Evolutionary conservation across 306 rosid genomes (phyloP).

Genomic region (Trifolium dubium): DNA sequence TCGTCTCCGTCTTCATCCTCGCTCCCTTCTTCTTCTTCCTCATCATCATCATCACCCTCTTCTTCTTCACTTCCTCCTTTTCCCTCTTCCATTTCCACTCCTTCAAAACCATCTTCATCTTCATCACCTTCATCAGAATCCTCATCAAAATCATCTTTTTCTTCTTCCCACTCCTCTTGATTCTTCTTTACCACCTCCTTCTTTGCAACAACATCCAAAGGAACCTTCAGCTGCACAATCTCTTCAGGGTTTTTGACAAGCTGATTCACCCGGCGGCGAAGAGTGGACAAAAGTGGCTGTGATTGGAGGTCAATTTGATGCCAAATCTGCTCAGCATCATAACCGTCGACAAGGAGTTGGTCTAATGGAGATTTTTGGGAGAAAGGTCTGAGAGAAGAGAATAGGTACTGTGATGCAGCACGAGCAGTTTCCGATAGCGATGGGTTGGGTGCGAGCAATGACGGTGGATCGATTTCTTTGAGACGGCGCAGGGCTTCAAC

Average conservation of each 20-base stretch:
- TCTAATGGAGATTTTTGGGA: conserved; percentile 74
- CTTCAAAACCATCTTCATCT: conserved; percentile 47
- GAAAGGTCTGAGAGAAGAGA: conserved; percentile 69
- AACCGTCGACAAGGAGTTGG: conserved; percentile 72
- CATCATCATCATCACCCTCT: conserved; percentile 30
- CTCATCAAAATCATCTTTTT: conserved; percentile 56
- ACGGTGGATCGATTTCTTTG: conserved; percentile 60
- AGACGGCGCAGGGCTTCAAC: conserved; percentile 60
- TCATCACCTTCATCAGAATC: conserved; percentile 53
- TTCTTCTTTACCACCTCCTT: conserved; percentile 33
- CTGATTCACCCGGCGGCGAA: conserved; percentile 73
- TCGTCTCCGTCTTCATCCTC: conserved; percentile 10
- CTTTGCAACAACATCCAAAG: conserved; percentile 37
- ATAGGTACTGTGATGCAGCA: conserved; percentile 65
- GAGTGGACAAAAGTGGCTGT: conserved; percentile 65
- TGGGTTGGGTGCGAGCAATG: conserved; percentile 60
- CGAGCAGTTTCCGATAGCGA: conserved; percentile 67
- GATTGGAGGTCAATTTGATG: conserved; percentile 92
- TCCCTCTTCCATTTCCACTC: background rate
- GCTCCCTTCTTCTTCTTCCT: conserved; percentile 20
- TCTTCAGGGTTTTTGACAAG: conserved; percentile 60
- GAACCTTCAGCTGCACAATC: conserved; percentile 51
- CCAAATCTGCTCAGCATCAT: conserved; percentile 98
- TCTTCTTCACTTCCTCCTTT: conserved; percentile 25
- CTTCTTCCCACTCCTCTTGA: conserved; percentile 25